These are phyloP conservation scores for Aethionema arabicum DNA, from an alignment of 345 rosid species.

Conservation along the genomic window DNA sequence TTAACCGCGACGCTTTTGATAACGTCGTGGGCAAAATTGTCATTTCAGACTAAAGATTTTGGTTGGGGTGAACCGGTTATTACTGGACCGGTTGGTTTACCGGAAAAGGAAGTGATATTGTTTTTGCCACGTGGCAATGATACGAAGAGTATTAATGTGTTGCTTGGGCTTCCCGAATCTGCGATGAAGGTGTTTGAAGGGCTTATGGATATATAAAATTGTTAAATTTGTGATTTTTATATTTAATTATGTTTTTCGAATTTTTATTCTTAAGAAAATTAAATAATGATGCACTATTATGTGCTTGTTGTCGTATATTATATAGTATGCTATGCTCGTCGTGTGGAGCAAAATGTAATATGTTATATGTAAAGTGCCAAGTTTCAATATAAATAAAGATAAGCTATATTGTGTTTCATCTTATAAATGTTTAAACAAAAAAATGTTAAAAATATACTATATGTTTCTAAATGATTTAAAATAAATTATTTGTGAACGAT, in stretches of 20 bases:
- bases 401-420: background rate
- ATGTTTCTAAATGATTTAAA: too few species aligned
- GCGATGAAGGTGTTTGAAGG: constrained; percentile 71
- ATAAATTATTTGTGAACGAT: too few species aligned
- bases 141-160: constrained; percentile 62
- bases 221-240: background rate
- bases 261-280: background rate
- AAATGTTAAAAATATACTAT: too few species aligned
- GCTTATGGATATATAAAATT: constrained; percentile 48
- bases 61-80: constrained; percentile 85
- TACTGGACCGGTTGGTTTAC: constrained; percentile 83
- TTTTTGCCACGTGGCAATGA: constrained; percentile 68
- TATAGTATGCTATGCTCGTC: constrained; percentile 2
- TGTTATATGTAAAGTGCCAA: constrained; percentile 13
- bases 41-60: constrained; percentile 77
- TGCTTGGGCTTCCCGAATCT: constrained; percentile 73
- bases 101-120: constrained; percentile 80
- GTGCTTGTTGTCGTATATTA: constrained; percentile 17
- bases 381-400: constrained; percentile 10
- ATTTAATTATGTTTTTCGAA: background rate
- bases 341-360: constrained; percentile 25
- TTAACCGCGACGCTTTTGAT: constrained; percentile 68
- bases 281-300: constrained; percentile 19
- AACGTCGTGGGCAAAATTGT: constrained; percentile 81
- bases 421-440: too few species aligned